A percentile compares a stretch with the other conserved stretches of the same genome.
Conservation (phyloP, 2,329 filamentous ascomycete species). For the Arthrobotrys megalospora region DNA sequence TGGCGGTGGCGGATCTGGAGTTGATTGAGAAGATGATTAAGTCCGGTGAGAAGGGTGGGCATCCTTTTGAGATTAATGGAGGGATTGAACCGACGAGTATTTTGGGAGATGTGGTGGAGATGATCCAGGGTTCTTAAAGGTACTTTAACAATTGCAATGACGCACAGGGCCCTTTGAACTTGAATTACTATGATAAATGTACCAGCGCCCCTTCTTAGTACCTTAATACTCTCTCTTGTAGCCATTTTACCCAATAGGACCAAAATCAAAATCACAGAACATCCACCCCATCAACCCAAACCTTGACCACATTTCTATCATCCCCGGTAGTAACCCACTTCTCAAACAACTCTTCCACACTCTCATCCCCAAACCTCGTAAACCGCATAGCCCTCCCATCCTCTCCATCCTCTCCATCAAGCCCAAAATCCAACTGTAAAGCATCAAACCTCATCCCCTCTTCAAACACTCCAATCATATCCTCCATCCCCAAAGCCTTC, state of each 20-base stretch:
- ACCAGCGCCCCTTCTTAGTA: too few relatives aligned
- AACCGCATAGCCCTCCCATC: slow-evolving; percentile 33
- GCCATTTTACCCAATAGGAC: background rate
- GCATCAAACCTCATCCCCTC: slow-evolving; percentile 64
- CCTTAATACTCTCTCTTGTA: too few relatives aligned
- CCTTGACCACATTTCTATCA: slow-evolving; percentile 60
- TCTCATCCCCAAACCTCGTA: slow-evolving; percentile 53
- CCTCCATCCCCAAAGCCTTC: slow-evolving; percentile 61
- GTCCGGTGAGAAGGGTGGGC: slow-evolving; percentile 66
- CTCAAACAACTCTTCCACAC: slow-evolving; percentile 60
- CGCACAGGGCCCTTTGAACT: background rate
- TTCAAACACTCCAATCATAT: slow-evolving; percentile 62
- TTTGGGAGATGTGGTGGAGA: slow-evolving; percentile 47
- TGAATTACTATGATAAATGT: too few relatives aligned
- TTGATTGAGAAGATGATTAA: slow-evolving; percentile 68
- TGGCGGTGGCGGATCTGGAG: slow-evolving; percentile 76
- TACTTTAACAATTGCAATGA: too few relatives aligned
- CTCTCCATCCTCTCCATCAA: slow-evolving; percentile 34
- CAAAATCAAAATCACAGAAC: slow-evolving; percentile 25
- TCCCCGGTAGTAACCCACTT: slow-evolving; percentile 59
- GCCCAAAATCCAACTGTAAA: slow-evolving; percentile 60
- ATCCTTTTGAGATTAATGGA: slow-evolving; percentile 56
- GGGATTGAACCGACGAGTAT: slow-evolving; percentile 47
- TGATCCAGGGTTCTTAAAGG: slow-evolving; percentile 1
- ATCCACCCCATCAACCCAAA: slow-evolving; percentile 62